phyloP scores from a whole-genome alignment of 306 rosid genomes.

The Cercis canadensis region DNA sequence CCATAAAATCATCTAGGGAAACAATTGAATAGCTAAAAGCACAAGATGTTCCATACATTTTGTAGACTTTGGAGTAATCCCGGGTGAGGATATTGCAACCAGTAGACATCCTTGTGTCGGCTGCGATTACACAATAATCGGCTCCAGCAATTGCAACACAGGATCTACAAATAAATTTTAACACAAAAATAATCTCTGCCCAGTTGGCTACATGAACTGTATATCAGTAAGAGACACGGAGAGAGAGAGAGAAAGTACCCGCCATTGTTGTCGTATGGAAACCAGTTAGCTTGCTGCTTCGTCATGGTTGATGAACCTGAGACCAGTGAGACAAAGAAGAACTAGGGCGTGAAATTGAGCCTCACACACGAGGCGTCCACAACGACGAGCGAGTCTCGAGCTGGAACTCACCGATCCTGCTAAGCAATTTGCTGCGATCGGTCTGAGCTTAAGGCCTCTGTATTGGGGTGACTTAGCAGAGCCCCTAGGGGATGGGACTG shows the following conservation, averaged over 20 bases:
- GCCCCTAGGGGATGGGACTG: constrained; percentile 44
- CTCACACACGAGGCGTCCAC: too few relatives aligned
- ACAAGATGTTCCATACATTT: constrained; percentile 53
- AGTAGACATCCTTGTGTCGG: constrained; percentile 93
- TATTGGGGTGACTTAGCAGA: constrained; percentile 44
- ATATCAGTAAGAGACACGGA: neutral
- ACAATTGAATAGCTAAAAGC: too few relatives aligned
- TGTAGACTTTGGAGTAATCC: constrained; percentile 85
- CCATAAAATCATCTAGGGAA: neutral
- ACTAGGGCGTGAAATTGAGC: too few relatives aligned
- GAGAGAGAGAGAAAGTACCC: constrained; percentile 73
- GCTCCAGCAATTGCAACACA: constrained; percentile 97
- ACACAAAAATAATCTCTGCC: neutral
- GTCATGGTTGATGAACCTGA: too few relatives aligned
- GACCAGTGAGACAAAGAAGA: too few relatives aligned
- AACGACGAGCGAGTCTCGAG: constrained; percentile 41
- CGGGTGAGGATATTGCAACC: constrained; percentile 96
- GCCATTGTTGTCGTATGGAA: constrained; percentile 97
- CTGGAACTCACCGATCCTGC: constrained; percentile 31
- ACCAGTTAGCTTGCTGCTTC: constrained; percentile 91
- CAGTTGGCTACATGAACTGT: neutral
- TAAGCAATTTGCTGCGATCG: constrained; percentile 35
- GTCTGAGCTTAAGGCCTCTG: constrained; percentile 62
- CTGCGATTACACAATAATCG: constrained; percentile 89
- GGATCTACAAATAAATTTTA: constrained; percentile 51